Conservation (phyloP, 192 early-diverging fungal genomes). For the Podila horticola region DNA sequence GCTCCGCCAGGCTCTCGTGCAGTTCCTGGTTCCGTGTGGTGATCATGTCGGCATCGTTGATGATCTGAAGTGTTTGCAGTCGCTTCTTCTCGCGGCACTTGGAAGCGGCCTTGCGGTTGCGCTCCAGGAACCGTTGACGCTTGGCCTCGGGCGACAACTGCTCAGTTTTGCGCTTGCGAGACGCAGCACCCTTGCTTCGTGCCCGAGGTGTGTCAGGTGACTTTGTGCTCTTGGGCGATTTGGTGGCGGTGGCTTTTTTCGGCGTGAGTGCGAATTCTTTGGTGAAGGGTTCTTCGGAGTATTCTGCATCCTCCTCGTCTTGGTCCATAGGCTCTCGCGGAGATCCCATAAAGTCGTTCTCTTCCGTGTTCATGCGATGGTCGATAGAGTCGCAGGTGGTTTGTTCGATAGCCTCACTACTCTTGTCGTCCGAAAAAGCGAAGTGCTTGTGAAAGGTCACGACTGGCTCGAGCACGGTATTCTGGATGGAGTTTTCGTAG, state of each 20-base stretch:
- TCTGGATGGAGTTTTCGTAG: too few relatives aligned
- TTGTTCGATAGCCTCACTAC: not conserved
- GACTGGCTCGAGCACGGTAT: too few relatives aligned
- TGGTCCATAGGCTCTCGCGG: not conserved
- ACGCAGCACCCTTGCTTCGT: not conserved
- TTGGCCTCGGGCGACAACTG: slow-evolving; percentile 37
- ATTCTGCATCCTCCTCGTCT: not conserved
- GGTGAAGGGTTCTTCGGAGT: not conserved
- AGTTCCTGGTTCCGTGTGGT: slow-evolving; percentile 37
- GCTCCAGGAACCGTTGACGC: slow-evolving; percentile 49
- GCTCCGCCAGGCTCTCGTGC: slow-evolving; percentile 20
- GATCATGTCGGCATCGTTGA: slow-evolving; percentile 37
- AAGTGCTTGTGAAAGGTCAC: too few relatives aligned
- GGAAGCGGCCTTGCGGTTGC: slow-evolving; percentile 50
- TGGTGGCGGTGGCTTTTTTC: slow-evolving; percentile 6
- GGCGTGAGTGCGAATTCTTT: not conserved
- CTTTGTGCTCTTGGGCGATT: too few relatives aligned
- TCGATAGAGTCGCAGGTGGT: not conserved
- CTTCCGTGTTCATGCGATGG: not conserved
- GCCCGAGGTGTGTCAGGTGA: not conserved
- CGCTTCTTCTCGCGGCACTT: slow-evolving; percentile 50
- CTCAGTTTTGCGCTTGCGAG: slow-evolving; percentile 19
- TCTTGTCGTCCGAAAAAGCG: too few relatives aligned
- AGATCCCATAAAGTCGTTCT: not conserved
- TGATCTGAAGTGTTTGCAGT: slow-evolving; percentile 42